These are phyloP conservation scores for Colletotrichum lentis DNA, from an alignment of 2,329 filamentous ascomycete genomes.

Conservation along the genomic window DNA sequence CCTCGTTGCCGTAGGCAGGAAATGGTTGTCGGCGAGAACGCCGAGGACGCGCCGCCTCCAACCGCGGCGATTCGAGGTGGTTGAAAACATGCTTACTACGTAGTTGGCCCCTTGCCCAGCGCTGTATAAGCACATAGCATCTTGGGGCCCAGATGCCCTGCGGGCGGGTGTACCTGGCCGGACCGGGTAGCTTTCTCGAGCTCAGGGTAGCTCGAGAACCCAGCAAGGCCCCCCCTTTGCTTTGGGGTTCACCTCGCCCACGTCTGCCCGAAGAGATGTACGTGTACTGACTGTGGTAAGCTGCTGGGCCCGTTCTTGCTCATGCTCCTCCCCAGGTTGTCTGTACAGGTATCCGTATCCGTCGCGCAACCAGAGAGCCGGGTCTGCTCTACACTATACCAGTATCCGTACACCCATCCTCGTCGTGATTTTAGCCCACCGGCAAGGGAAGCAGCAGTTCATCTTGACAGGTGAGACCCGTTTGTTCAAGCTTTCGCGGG, in stretches of 20 bases:
- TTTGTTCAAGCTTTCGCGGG: conserved; percentile 37
- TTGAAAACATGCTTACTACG: conserved; percentile 1
- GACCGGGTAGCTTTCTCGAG: conserved; percentile 18
- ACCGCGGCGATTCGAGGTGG: conserved; percentile 1
- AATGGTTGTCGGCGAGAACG: not conserved
- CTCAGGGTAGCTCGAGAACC: conserved; percentile 15
- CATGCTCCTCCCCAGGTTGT: not conserved
- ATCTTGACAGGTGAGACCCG: conserved; percentile 27
- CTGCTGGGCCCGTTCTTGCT: not conserved
- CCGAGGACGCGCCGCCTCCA: not conserved
- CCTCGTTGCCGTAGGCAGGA: not conserved
- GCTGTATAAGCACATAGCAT: conserved; percentile 17
- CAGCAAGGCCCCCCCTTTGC: not conserved
- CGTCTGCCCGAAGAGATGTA: not conserved
- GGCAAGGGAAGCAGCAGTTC: conserved; percentile 27
- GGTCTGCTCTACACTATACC: not conserved
- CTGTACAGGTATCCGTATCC: not conserved
- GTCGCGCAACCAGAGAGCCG: not conserved
- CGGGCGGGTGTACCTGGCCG: conserved; percentile 15
- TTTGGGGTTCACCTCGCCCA: not conserved
- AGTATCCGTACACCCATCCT: not conserved
- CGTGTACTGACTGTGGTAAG: too few relatives aligned
- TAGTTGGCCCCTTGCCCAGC: not conserved
- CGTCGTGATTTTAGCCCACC: conserved; percentile 25
- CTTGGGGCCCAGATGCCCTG: conserved; percentile 2